Evolutionary conservation across 2,329 filamentous ascomycete genomes (phyloP).

Genomic region (Microcera coccophila): DNA sequence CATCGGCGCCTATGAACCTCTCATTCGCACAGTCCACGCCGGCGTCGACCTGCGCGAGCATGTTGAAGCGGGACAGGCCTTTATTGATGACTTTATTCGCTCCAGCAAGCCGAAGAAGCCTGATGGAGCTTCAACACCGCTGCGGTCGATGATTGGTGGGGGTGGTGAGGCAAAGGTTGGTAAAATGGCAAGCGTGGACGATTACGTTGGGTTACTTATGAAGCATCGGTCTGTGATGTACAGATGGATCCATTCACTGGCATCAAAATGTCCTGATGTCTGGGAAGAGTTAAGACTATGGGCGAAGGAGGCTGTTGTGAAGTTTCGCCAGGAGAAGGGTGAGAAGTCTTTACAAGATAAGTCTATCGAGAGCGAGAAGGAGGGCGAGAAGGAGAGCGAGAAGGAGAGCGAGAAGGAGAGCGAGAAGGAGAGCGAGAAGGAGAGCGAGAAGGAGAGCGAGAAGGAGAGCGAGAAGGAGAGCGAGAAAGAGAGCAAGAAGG

Average conservation of each 20-base stretch:
- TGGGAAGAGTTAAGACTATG: constrained; percentile 58
- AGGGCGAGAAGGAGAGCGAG: constrained; percentile 34
- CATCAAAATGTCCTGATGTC: constrained; percentile 63
- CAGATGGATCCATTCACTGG: constrained; percentile 67
- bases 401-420: too few species aligned
- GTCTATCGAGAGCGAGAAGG: constrained; percentile 5
- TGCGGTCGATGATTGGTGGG: constrained; percentile 4
- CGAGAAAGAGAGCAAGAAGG: background rate
- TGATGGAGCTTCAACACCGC: constrained; percentile 21
- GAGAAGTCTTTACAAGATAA: background rate
- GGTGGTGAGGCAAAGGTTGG: constrained; percentile 24
- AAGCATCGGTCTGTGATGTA: constrained; percentile 62
- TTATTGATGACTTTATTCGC: constrained; percentile 68
- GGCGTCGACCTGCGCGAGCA: constrained; percentile 68
- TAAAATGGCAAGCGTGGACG: constrained; percentile 59
- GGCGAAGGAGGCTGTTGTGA: constrained; percentile 52
- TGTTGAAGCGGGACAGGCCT: constrained; percentile 61
- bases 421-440: background rate
- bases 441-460: background rate
- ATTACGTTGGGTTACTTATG: constrained; percentile 65
- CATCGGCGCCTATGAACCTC: constrained; percentile 67
- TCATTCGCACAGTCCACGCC: constrained; percentile 69
- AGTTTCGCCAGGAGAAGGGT: constrained; percentile 45
- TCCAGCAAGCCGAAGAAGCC: constrained; percentile 44
- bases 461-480: background rate